A percentile compares a stretch with the other conserved stretches of the same genome.
phyloP scores from a whole-genome alignment of 441 rosid genomes.

The Aleurites moluccanus region DNA sequence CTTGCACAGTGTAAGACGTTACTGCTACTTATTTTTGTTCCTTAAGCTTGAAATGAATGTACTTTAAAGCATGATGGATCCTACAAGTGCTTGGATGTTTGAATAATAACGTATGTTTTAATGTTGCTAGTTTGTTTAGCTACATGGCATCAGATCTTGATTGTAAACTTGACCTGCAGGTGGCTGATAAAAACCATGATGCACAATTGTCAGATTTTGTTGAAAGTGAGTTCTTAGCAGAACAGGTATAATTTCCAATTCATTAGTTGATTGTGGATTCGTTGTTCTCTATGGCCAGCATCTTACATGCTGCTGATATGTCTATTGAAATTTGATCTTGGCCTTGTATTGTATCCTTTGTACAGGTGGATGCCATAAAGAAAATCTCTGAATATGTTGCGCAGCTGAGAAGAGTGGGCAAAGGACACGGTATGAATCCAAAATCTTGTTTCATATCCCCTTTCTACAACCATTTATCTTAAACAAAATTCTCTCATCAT shows the following conservation, averaged over 20 bases:
- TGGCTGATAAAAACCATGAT: conserved; percentile 58
- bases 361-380: conserved; percentile 63
- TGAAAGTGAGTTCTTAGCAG: conserved; percentile 62
- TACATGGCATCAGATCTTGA: not conserved
- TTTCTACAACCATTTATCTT: too few relatives aligned
- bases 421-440: conserved; percentile 60
- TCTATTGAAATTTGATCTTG: not conserved
- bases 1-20: conserved; percentile 50
- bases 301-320: not conserved
- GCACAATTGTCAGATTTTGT: conserved; percentile 67
- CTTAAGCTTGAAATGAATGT: not conserved
- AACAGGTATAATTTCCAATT: conserved; percentile 53
- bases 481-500: too few relatives aligned
- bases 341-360: not conserved
- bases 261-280: not conserved
- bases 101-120: not conserved
- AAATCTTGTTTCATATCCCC: not conserved
- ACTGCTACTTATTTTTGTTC: not conserved
- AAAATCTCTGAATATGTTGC: conserved; percentile 61
- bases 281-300: not conserved
- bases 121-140: not conserved
- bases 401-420: conserved; percentile 63
- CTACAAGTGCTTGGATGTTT: not conserved
- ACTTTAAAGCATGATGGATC: not conserved
- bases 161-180: conserved; percentile 35